Base-by-base conservation (phyloP, 768 basidiomycete genomes). In the Mycena alexandri region DNA sequence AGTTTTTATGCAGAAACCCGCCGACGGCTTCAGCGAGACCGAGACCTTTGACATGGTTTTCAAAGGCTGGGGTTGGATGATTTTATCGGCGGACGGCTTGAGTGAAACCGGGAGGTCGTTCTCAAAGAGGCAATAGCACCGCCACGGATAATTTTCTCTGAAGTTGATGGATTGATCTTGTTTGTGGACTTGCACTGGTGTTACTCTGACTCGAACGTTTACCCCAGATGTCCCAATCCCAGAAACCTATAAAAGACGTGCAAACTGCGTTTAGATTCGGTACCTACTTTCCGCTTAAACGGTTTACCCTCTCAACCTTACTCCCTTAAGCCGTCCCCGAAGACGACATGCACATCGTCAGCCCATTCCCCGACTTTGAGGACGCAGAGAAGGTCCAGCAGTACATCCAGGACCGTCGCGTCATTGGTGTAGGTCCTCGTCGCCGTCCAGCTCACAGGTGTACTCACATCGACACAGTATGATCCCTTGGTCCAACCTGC, bases 401-500 rank as follows among this genome's bases (percentile, higher is more conserved):
- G 72, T 93, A 92, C 83, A 90, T 94, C 80, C 88, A 91, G 76
- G 93, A 95, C 80, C 85, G 90, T 55, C 88, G 93, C 57, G 93
- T 94, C 79, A 84, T 91, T 55, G 92, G 92, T 57, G 92, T 93
- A 85, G 68, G 90, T 84, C 42, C 52, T 14, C 51, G 50, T 51
- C 42, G 21, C 48, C 24, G 22, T 58, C 38, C 57, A 54, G 46
- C 11, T 34, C 22, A 59, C 19, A 44, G 50, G 22, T n/a, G 22
- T 63, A 55, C 76, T 75, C 58, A 75, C 72, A 42, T 24, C 25
- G 62, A 11, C 13, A 19, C 70, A 96, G 94, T 97, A 98, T 77
- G 96, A 98, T 72, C 96, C 97, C n/a, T 88, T 98, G 47, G 90
- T 98, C 66, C 94, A 96, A 73, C 97, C 96, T 8, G 93, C 93